These are phyloP conservation scores for Ophiorrhiza pumila DNA, from an alignment of 257 asterid species.

Conservation along the genomic window DNA sequence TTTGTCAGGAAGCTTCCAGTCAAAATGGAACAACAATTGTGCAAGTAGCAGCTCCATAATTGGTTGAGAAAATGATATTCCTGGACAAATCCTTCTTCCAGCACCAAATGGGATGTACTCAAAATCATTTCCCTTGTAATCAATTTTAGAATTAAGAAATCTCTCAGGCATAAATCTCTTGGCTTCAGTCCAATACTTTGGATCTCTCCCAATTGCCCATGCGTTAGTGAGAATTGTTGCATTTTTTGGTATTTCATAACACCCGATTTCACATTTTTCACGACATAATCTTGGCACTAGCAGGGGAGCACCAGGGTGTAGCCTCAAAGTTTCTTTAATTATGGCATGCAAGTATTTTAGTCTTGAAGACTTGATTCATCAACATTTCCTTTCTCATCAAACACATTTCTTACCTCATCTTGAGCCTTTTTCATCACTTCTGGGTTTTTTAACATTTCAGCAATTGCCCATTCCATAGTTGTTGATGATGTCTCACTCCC, in stretches of 20 bases:
- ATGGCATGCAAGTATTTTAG: constrained; percentile 12
- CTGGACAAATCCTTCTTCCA: constrained; percentile 39
- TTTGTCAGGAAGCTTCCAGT: constrained; percentile 37
- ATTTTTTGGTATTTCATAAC: constrained; percentile 23
- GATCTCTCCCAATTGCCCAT: constrained; percentile 36
- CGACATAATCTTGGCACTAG: not conserved
- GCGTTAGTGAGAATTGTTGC: constrained; percentile 26
- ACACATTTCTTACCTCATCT: constrained; percentile 8
- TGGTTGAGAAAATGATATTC: constrained; percentile 22
- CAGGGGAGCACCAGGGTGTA: constrained; percentile 6
- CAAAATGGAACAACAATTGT: constrained; percentile 24
- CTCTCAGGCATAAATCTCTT: constrained; percentile 27
- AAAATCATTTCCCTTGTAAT: constrained; percentile 22
- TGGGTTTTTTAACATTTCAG: constrained; percentile 25
- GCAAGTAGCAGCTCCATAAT: constrained; percentile 30
- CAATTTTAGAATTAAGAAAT: constrained; percentile 9
- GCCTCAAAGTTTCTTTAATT: constrained; percentile 3
- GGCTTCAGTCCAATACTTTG: constrained; percentile 25
- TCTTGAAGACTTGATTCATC: constrained; percentile 23
- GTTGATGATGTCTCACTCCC: constrained; percentile 15
- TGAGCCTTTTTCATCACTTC: constrained; percentile 8
- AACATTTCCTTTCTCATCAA: not conserved
- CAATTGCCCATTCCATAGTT: constrained; percentile 27
- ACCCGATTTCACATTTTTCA: constrained; percentile 2
- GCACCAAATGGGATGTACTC: constrained; percentile 32